phyloP scores from a whole-genome alignment of 2,329 filamentous ascomycete species.

The Chaetoscypha palmicola region DNA sequence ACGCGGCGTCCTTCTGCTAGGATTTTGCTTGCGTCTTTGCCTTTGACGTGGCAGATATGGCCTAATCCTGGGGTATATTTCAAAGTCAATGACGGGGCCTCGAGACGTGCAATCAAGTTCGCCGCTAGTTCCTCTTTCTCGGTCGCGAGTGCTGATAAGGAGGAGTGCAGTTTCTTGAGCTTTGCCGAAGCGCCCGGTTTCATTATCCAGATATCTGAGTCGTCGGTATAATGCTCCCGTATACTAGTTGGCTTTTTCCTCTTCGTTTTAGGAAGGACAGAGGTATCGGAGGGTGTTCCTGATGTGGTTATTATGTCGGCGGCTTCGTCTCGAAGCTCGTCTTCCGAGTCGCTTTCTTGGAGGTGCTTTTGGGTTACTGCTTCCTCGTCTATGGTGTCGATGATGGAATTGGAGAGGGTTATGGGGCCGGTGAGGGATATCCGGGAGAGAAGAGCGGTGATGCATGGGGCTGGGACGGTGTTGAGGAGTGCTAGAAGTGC shows the following conservation, averaged over 20 bases:
- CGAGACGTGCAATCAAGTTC: constrained; percentile 53
- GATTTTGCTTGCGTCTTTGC: constrained; percentile 52
- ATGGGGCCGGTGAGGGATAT: constrained; percentile 61
- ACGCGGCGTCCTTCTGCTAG: constrained; percentile 43
- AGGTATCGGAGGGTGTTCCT: constrained; percentile 50
- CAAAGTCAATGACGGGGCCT: constrained; percentile 61
- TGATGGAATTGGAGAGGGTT: constrained; percentile 64
- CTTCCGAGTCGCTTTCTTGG: constrained; percentile 64
- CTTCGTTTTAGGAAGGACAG: constrained; percentile 34
- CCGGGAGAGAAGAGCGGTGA: constrained; percentile 43
- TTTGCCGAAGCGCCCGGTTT: constrained; percentile 59
- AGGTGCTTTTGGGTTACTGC: constrained; percentile 76
- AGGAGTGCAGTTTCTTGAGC: constrained; percentile 60
- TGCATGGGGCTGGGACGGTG: constrained; percentile 29
- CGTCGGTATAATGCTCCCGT: constrained; percentile 52
- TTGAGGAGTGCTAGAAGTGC: constrained; percentile 50
- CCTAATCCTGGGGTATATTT: constrained; percentile 83
- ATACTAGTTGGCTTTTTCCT: constrained; percentile 42
- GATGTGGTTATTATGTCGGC: constrained; percentile 63
- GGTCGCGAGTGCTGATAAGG: constrained; percentile 51
- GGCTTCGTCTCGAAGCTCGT: constrained; percentile 64
- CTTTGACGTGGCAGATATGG: constrained; percentile 85
- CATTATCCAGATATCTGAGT: constrained; percentile 58
- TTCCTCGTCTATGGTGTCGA: constrained; percentile 83
- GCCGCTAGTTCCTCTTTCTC: constrained; percentile 56